phyloP scores from a whole-genome alignment of 2,329 filamentous ascomycete species.

The Phaeoacremonium minimum region DNA sequence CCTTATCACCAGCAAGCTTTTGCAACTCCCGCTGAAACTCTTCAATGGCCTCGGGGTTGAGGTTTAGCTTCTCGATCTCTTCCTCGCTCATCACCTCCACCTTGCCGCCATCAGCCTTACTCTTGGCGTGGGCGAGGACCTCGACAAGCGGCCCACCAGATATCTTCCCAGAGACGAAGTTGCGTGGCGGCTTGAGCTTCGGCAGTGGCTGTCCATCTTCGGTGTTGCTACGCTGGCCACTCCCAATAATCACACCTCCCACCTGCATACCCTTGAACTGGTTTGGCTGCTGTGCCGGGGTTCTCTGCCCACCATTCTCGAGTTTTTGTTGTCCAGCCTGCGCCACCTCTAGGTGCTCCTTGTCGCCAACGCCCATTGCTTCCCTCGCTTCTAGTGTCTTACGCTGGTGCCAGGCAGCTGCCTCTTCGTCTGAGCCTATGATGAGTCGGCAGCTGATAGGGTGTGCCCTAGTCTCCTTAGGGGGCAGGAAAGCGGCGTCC shows the following conservation, averaged over 20 bases:
- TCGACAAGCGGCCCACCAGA: conserved; percentile 28
- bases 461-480: conserved; percentile 72
- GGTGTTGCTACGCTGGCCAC: conserved; percentile 40
- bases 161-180: conserved; percentile 24
- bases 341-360: too few relatives aligned
- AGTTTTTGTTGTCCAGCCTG: conserved; percentile 12
- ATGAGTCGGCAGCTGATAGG: conserved; percentile 73
- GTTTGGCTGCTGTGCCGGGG: conserved; percentile 3
- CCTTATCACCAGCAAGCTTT: conserved; percentile 63
- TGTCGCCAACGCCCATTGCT: conserved; percentile 17
- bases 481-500: conserved; percentile 81
- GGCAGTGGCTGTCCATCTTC: conserved; percentile 42
- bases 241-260: conserved; percentile 50
- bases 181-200: conserved; percentile 39
- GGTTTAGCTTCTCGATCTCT: conserved; percentile 63
- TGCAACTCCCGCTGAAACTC: conserved; percentile 65
- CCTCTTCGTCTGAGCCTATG: conserved; percentile 45
- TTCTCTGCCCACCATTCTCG: conserved; percentile 5
- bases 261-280: conserved; percentile 31
- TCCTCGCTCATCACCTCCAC: conserved; percentile 58
- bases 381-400: conserved; percentile 33
- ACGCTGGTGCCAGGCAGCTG: conserved; percentile 32
- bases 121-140: conserved; percentile 38
- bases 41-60: conserved; percentile 65
- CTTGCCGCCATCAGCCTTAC: conserved; percentile 55